A percentile compares a stretch with the other conserved stretches of the same genome.
Conservation (phyloP, 495 filamentous ascomycete genomes). For the Jackrogersella minutella region DNA sequence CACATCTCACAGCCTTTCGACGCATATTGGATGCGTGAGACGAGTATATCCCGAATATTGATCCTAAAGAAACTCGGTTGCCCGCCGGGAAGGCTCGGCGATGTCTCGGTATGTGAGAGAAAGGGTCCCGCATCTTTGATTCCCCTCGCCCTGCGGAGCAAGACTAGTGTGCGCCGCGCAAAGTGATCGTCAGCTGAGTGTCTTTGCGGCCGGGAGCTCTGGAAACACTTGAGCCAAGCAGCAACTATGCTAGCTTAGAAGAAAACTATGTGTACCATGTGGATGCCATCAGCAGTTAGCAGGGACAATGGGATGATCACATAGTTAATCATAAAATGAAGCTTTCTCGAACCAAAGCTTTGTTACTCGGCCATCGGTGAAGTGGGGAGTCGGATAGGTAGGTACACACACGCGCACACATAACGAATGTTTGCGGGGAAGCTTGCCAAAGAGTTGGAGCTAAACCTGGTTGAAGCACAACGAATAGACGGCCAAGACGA, state of each 20-base stretch:
- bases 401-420: constrained; percentile 1
- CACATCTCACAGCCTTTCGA: constrained; percentile 7
- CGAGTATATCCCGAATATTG: constrained; percentile 29
- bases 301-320: neutral
- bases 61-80: constrained; percentile 32
- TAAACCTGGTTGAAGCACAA: constrained; percentile 13
- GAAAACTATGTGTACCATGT: neutral
- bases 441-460: constrained; percentile 33
- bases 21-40: constrained; percentile 12
- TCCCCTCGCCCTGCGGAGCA: constrained; percentile 23
- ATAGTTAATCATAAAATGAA: neutral
- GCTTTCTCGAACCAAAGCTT: neutral
- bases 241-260: constrained; percentile 5
- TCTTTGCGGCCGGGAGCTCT: neutral
- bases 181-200: constrained; percentile 20
- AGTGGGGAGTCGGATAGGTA: constrained; percentile 28
- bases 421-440: constrained; percentile 35
- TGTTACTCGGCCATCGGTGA: constrained; percentile 42
- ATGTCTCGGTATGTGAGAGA: constrained; percentile 43
- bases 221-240: neutral
- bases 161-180: constrained; percentile 26
- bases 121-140: constrained; percentile 32
- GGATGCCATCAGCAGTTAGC: neutral
- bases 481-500: constrained; percentile 24
- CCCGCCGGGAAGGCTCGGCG: constrained; percentile 42